Base-by-base conservation (phyloP, 352 stramenopile species). In the Thraustotheca clavata region DNA sequence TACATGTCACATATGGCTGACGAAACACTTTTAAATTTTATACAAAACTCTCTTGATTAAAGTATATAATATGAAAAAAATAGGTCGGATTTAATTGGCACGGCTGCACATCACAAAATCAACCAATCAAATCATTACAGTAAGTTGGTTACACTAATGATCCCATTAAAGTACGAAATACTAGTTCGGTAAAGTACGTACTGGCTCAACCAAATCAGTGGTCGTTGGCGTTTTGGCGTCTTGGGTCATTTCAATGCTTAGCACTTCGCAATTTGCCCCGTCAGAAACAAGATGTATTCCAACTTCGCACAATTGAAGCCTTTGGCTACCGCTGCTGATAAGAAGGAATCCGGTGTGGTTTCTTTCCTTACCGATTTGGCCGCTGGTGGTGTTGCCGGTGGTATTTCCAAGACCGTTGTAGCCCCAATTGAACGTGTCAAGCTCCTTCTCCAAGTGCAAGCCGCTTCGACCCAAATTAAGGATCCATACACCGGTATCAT, bases 401-500 rank as follows among this genome's bases (percentile, higher is more conserved):
- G 75, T 68, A 94, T 96, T 76, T 94, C 87, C 59, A 97, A 97
- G 84, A 96, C 89, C 40, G 79, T 84, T 32, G 85, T 96, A 35
- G 89, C 87, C 46, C 87, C 87, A 59, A 93, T 96, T 49, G 87
- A 96, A 73, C 85, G 89, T 71, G 86, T 96, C 24, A 96, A 97
- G 80, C 83, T 97, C 49, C 76, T 97, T 6, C 80, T 97, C 55
- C 89, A 97, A 77, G 86, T 96, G 60, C 89, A 97, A 75, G 81
- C 86, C 29, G 87, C 83, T 3, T 94, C 86, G 71, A 82, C 85
- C 59, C 83, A 95, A 74, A 96, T 97, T 73, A 94, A 93, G 80
- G 80, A 94, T 77, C 88, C 92, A 73, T 96, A 97, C 83, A 95
- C 94, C 75, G 86, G 87, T 68, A 89, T 94, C 59, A 71, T 92